Percentiles rank a stretch among this genome's conserved stretches.
These are phyloP conservation scores for Hymenoscyphus linearis DNA, from an alignment of 2,329 filamentous ascomycete species.

Conservation along the genomic window DNA sequence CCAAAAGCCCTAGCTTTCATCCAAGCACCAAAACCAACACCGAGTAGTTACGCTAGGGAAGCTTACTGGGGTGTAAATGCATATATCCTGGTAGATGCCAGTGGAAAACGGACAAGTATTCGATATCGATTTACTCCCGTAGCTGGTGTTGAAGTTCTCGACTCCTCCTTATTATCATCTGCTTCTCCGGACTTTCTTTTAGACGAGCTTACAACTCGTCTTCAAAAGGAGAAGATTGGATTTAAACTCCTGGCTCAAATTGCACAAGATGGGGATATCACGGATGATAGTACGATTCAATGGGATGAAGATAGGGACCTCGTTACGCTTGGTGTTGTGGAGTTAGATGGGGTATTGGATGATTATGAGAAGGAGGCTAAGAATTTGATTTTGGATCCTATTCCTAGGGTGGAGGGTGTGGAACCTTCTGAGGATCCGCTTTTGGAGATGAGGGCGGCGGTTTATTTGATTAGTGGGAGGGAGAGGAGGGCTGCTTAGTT, in stretches of 20 bases:
- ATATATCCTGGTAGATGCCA: slow-evolving; percentile 39
- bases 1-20: slow-evolving; percentile 45
- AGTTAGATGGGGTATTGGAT: slow-evolving; percentile 37
- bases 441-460: slow-evolving; percentile 47
- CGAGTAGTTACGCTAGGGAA: slow-evolving; percentile 44
- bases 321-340: slow-evolving; percentile 46
- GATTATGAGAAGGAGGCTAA: slow-evolving; percentile 42
- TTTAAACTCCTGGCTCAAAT: slow-evolving; percentile 48
- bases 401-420: slow-evolving; percentile 49
- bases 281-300: slow-evolving; percentile 43
- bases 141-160: slow-evolving; percentile 37
- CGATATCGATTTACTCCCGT: slow-evolving; percentile 46
- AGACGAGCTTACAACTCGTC: slow-evolving; percentile 38
- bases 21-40: slow-evolving; percentile 43
- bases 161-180: too few relatives aligned
- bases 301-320: slow-evolving; percentile 50
- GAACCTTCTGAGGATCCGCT: slow-evolving; percentile 50
- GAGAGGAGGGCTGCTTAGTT: slow-evolving; percentile 41
- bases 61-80: slow-evolving; percentile 45
- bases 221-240: slow-evolving; percentile 43
- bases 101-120: slow-evolving; percentile 40
- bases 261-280: slow-evolving; percentile 42
- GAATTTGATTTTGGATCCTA: slow-evolving; percentile 52
- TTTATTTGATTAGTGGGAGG: slow-evolving; percentile 51
- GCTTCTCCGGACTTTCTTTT: slow-evolving; percentile 37